These are phyloP conservation scores for Mycogone perniciosa DNA, from an alignment of 2,329 filamentous ascomycete genomes.

Conservation along the genomic window DNA sequence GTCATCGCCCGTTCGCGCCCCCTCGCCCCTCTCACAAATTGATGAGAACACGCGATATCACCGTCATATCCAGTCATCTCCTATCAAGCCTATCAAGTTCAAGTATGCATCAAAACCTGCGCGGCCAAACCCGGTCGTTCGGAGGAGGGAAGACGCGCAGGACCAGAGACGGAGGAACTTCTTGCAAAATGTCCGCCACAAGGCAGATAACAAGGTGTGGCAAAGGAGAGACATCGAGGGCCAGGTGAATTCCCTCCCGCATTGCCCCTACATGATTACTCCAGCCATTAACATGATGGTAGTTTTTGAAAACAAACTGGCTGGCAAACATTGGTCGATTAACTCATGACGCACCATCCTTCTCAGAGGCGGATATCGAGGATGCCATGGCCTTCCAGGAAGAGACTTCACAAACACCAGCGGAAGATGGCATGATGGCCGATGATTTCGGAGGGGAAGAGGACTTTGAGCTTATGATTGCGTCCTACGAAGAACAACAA, in stretches of 20 bases:
- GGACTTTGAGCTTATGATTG: constrained; percentile 52
- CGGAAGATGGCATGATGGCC: constrained; percentile 45
- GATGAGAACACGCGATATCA: constrained; percentile 36
- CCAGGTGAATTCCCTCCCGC: constrained; percentile 24
- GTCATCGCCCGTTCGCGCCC: constrained; percentile 51
- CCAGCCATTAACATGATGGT: neutral
- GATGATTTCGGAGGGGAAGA: constrained; percentile 45
- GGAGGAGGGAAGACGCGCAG: constrained; percentile 54
- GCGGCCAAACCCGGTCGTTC: constrained; percentile 58
- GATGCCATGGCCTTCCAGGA: constrained; percentile 37
- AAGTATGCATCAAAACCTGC: constrained; percentile 49
- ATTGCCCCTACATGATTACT: neutral
- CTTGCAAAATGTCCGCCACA: constrained; percentile 58
- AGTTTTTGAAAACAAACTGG: constrained; percentile 33
- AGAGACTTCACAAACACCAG: constrained; percentile 17
- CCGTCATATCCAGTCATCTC: constrained; percentile 40
- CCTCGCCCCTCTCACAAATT: constrained; percentile 40
- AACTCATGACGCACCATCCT: constrained; percentile 29
- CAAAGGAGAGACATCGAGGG: constrained; percentile 57
- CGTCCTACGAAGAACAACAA: constrained; percentile 35
- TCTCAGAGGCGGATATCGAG: constrained; percentile 47
- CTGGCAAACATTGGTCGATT: constrained; percentile 28
- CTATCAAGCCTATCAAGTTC: constrained; percentile 35
- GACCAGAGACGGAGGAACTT: constrained; percentile 63
- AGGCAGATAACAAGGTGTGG: constrained; percentile 54